Base-by-base conservation (phyloP, 208 protist genomes). In the Acanthamoeba healyi region DNA sequence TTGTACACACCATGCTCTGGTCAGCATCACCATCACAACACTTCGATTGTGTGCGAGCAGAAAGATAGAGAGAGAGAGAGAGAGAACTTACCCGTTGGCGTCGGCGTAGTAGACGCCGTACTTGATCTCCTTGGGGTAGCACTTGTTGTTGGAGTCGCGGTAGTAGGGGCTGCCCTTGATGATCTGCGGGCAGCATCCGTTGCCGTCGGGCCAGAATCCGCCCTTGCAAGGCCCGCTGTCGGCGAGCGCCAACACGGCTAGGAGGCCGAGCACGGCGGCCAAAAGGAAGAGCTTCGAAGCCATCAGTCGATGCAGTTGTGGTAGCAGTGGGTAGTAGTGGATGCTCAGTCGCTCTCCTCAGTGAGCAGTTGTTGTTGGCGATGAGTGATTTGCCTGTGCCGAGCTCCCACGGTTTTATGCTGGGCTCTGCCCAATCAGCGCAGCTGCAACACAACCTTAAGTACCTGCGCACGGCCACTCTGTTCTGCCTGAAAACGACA, bases 71-170 rank as follows among this genome's bases (percentile, higher is more conserved):
- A n/a, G n/a, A n/a, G n/a, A n/a, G n/a, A n/a, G n/a, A n/a, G n/a
- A n/a, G n/a, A 36, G 14, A 70, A 70, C 70, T 15, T 51, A 82
- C 72, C 72, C 72, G 34, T 82, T 19, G 38, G 34, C 2, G 24
- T 82, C 72, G 51, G 72, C 72, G 72, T 82, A 82, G 72, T 19
- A 51, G 40, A 82, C 7, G 42, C n/a, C n/a, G 72, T 51, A 82
- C 9, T 82, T 51, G 38, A 82, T 44, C 72, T 34, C 14, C 72
- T 19, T 82, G 72, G 72, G 72, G 42, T 82, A 82, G 72, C 72
- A 82, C 72, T 82, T 51, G 72, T 74, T 74, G 65, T 82, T 82
- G 72, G 17, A 82, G 38, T 82, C 72, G 10, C 72, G 34, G 72
- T 82, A 82, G 72, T 54, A 82, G 24, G 40, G 24, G 17, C 36